Evolutionary conservation across 1,284 basidiomycete genomes (phyloP), one percentile per base, ranked within the genome.

Genomic region (Anthracocystis walkeri): DNA sequence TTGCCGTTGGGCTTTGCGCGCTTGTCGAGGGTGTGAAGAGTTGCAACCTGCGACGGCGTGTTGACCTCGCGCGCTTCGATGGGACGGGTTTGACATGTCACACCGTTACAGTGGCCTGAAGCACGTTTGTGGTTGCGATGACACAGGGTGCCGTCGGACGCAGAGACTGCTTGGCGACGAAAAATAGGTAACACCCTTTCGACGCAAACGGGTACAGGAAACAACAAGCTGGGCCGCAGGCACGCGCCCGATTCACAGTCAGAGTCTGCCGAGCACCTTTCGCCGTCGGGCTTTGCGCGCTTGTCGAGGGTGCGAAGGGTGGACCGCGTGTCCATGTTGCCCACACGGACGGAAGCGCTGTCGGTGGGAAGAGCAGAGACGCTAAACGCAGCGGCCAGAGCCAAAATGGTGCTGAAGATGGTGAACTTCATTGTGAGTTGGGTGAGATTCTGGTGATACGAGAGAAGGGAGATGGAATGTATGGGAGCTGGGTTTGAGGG

Each of bases 281-380:
- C 2, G 33, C 49, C 49, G 49, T 51, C 38, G 2, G 49, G 8
- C 31, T 21, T 7, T 18, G 20, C 50, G 23, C 50, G 50, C 35
- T 40, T 52, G 33, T 52, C 35, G 35, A 52, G 23, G 7, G 21
- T 25, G 21, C 23, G 35, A 0, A 52, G 50, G 21, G 20, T 40
- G 14, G 50, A 8, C 12, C 20, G 7, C 23, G 25, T 25, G 20
- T 52, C 50, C 7, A 25, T 40, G 11, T 25, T 5, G 50, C 33
- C 29, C 2, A 29, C 35, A 11, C 20, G 20, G n/a, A 52, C 12
- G 21, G 35, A 20, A 2, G 50, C 1, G 21, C 50, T 38, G 50
- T 52, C 50, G 50, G 35, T 23, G 12, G 50, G 50, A 40, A 52
- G 50, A 16, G 50, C 50, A n/a, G 50, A 52, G 50, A 52, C 50